Base-by-base conservation (phyloP, 2,329 filamentous ascomycete genomes). In the Talaromyces sp. region DNA sequence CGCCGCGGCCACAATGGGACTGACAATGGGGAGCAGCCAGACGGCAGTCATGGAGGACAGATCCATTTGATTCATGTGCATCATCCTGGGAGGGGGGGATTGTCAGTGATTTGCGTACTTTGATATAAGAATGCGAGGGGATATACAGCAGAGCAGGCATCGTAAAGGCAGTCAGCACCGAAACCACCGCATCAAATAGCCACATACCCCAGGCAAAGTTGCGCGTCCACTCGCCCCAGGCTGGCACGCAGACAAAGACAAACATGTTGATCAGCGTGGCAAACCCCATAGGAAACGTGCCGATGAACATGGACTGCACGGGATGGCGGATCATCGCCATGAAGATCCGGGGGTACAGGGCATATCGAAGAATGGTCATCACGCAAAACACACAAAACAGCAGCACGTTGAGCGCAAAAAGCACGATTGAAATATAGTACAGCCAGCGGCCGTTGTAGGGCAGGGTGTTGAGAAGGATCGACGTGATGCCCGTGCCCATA, bases 231-330 rank as follows among this genome's bases (percentile, higher is more conserved):
- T 78, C 66, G 1, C 85, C 87, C 87, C 85, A 89, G n/a, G 75
- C 76, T 0, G 82, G 82, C 7, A 82, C 78, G 70, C 87, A 89
- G 36, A 85, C 78, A 34, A 85, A 79, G 12, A 86, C 79, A 70
- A 86, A 83, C 81, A 87, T 86, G 64, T 87, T 86, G 63, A 90
- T 83, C 51, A 90, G 85, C 1, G 87, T 90, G 0, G 86, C 84
- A 62, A 90, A 82, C 0, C 82, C 87, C 85, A 90, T 90, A 0
- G 87, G 87, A 34, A 89, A 82, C 0, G 86, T 88, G 0, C 85
- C 88, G 3, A 91, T 75, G 66, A 91, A 91, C 59, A 91, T 78
- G 1, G 85, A 87, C 68, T 91, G 86, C 1, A 82, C 82, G 0
- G 86, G 87, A 69, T 91, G 86, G 2, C 78, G 75, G 40, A 91